Conservation (phyloP, 176 grass and related monocot genomes). For the Lolium perenne region DNA sequence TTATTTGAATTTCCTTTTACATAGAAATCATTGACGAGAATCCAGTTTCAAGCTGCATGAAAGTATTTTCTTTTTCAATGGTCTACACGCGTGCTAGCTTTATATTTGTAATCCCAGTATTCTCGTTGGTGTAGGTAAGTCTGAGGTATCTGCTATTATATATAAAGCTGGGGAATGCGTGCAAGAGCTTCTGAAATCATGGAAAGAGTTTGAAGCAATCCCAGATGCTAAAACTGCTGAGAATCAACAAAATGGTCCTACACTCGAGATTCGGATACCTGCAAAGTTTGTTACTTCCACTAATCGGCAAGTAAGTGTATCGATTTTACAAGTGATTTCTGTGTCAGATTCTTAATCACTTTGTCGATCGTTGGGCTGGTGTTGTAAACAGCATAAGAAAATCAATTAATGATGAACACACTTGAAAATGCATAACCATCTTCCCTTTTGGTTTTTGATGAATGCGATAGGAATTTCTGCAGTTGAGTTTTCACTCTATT, state of each 20-base stretch:
- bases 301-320: conserved; percentile 76
- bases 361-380: not conserved
- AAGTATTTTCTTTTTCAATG: not conserved
- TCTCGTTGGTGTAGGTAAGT: conserved; percentile 59
- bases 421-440: conserved; percentile 17
- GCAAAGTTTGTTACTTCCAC: conserved; percentile 87
- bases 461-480: not conserved
- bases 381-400: conserved; percentile 7
- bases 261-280: conserved; percentile 85
- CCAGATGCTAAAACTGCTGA: conserved; percentile 66
- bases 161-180: conserved; percentile 98
- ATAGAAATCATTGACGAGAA: conserved; percentile 1
- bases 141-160: conserved; percentile 75
- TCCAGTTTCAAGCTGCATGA: conserved; percentile 27
- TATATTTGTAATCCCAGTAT: conserved; percentile 34
- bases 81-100: not conserved
- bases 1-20: conserved; percentile 25
- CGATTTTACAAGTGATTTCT: conserved; percentile 10
- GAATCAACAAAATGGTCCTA: conserved; percentile 63
- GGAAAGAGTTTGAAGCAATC: conserved; percentile 77
- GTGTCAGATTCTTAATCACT: conserved; percentile 7
- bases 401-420: not conserved
- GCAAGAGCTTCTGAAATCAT: conserved; percentile 94
- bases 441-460: not conserved
- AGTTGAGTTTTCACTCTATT: not conserved